These are phyloP conservation scores for Fusarium xyrophilum DNA, from an alignment of 2,329 filamentous ascomycete genomes.

Conservation along the genomic window DNA sequence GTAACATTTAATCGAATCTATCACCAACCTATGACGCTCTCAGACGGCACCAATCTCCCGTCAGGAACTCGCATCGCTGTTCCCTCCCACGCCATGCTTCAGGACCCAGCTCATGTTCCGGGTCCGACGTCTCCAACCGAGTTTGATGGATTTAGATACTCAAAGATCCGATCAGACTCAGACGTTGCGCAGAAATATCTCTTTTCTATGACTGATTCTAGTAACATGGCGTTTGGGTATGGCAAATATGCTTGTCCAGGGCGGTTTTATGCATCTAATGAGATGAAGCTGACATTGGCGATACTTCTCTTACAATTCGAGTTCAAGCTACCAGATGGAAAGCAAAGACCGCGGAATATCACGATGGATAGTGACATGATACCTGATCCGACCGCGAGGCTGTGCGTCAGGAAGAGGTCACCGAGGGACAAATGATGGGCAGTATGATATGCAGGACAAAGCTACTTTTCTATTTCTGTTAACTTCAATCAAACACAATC, in stretches of 20 bases:
- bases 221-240: neutral
- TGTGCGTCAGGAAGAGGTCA: neutral
- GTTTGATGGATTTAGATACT: neutral
- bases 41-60: neutral
- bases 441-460: too few species aligned
- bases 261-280: neutral
- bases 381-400: neutral
- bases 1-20: neutral
- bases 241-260: neutral
- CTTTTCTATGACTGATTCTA: neutral
- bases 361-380: neutral
- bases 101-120: neutral
- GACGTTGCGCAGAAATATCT: neutral
- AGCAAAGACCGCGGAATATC: neutral
- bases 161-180: neutral
- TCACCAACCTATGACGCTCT: neutral
- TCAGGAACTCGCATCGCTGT: neutral
- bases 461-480: too few species aligned
- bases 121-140: accelerated
- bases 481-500: too few species aligned
- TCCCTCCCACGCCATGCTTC: neutral
- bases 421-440: neutral
- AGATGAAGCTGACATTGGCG: neutral
- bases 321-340: neutral
- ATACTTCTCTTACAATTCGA: neutral